Evolutionary conservation across 75 land plant genomes (phyloP).

Genomic region (Pinus tabuliformis): DNA sequence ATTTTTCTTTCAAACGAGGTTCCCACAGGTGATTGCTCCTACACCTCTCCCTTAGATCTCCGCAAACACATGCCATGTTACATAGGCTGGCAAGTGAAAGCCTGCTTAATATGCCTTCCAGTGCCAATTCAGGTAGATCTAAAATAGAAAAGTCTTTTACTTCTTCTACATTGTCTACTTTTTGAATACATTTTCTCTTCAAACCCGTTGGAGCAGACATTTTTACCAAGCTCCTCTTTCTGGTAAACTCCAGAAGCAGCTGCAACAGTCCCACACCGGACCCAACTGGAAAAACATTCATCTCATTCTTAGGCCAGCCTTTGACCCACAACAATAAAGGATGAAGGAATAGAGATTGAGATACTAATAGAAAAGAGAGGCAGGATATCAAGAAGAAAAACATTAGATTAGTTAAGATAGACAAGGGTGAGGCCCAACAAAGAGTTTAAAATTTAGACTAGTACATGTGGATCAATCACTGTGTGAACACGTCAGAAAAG

Average conservation of each 20-base stretch:
- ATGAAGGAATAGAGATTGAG: not conserved
- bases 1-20: conserved; percentile 31
- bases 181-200: conserved; percentile 3
- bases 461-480: not conserved
- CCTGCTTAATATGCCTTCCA: conserved; percentile 46
- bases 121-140: conserved; percentile 56
- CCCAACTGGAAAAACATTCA: conserved; percentile 19
- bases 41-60: conserved; percentile 31
- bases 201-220: not conserved
- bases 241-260: not conserved
- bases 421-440: not conserved
- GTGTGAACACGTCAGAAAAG: not conserved
- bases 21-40: conserved; percentile 45
- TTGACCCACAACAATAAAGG: conserved; percentile 4
- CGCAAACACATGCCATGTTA: conserved; percentile 42
- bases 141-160: conserved; percentile 18
- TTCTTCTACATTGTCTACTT: conserved; percentile 14
- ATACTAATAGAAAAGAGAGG: conserved; percentile 18
- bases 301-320: conserved; percentile 14
- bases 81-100: conserved; percentile 41
- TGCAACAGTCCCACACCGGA: conserved; percentile 14
- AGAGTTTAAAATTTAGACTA: not conserved
- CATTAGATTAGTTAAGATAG: conserved; percentile 12
- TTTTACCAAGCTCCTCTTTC: conserved; percentile 8
- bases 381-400: conserved; percentile 32